These are phyloP conservation scores for Stenogyne calaminthoides DNA, from an alignment of 305 asterid species.

Conservation along the genomic window DNA sequence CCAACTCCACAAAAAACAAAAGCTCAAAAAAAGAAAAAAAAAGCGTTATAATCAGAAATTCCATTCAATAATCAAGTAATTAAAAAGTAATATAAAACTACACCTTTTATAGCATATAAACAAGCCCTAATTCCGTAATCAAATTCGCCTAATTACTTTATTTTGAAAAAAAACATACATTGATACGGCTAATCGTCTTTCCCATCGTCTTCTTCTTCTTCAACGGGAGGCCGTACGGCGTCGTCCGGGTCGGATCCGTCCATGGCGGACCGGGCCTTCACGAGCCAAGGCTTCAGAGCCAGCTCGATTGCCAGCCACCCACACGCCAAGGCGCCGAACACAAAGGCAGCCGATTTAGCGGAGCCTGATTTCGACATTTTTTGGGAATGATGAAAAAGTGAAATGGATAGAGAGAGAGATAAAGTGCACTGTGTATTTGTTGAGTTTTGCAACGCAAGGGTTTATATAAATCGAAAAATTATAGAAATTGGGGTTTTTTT, in stretches of 20 bases:
- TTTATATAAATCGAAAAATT: too few species aligned
- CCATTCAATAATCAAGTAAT: neutral
- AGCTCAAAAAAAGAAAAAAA: neutral
- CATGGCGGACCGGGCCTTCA: constrained; percentile 62
- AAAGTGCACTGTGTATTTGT: neutral
- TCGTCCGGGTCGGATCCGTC: constrained; percentile 77
- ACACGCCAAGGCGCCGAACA: constrained; percentile 71
- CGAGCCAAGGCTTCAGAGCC: constrained; percentile 86
- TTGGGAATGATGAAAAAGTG: neutral
- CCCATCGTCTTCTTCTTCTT: constrained; percentile 27
- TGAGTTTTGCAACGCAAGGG: neutral
- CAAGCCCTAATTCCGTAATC: neutral
- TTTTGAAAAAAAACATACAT: neutral
- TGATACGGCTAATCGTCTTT: constrained; percentile 23
- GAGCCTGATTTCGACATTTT: constrained; percentile 46
- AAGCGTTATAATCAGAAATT: neutral
- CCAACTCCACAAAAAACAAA: neutral
- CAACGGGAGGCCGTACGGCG: constrained; percentile 30
- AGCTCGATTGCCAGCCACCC: constrained; percentile 85
- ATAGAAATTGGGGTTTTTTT: too few species aligned
- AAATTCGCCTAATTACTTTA: neutral
- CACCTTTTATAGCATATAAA: too few species aligned
- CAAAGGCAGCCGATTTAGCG: constrained; percentile 61
- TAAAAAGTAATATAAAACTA: neutral
- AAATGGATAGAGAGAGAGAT: neutral